These are phyloP conservation scores for Trichoderma cornu-damae DNA, from an alignment of 2,329 filamentous ascomycete species.

Conservation along the genomic window DNA sequence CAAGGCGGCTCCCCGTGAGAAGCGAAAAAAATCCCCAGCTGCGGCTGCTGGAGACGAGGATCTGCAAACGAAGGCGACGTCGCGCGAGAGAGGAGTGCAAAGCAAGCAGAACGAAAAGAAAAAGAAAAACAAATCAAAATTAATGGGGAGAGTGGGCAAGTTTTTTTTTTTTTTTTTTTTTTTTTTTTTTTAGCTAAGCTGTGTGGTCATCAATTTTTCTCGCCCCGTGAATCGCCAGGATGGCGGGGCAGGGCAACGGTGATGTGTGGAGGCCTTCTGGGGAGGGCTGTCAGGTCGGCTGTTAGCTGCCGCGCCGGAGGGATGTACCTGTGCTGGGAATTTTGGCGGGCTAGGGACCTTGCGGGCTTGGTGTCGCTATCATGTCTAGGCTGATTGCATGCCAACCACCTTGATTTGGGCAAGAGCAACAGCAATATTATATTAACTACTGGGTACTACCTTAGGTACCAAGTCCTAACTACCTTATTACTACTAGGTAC, in stretches of 20 bases:
- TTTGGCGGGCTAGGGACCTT: neutral
- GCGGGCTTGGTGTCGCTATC: neutral
- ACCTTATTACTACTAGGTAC: no score
- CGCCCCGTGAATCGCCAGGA: constrained; percentile 36
- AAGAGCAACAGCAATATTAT: no score
- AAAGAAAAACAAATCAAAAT: constrained; percentile 14
- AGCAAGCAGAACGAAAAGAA: constrained; percentile 13
- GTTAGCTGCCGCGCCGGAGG: constrained; percentile 1
- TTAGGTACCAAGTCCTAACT: neutral
- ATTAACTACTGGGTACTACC: neutral
- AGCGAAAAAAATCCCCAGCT: neutral
- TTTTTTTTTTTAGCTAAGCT: no score
- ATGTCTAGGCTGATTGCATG: neutral
- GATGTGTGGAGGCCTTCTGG: neutral
- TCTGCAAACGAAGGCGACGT: constrained; percentile 1
- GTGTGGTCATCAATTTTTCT: constrained; percentile 40
- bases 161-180: no score
- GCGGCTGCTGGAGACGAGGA: constrained; percentile 8
- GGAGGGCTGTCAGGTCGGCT: neutral
- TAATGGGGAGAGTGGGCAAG: constrained; percentile 21
- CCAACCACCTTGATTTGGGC: neutral
- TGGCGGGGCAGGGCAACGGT: constrained; percentile 30
- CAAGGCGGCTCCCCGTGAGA: neutral
- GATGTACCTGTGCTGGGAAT: neutral
- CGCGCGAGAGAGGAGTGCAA: neutral